Evolutionary conservation across 805 yeast genomes (phyloP).

Genomic region (Ogataea ramenticola): DNA sequence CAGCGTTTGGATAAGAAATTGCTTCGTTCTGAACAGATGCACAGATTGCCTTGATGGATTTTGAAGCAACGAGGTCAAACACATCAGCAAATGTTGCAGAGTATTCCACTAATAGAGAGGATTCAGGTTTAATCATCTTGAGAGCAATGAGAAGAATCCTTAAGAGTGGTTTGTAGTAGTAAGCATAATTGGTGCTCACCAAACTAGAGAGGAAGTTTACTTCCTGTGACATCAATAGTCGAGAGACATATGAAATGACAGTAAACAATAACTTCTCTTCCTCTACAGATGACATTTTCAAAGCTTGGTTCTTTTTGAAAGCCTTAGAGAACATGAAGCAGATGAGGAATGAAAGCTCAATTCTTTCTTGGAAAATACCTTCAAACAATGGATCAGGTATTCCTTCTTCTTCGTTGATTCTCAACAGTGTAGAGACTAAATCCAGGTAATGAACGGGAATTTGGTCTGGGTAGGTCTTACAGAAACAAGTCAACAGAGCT

Average conservation of each 20-base stretch:
- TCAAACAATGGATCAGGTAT: slow-evolving; percentile 38
- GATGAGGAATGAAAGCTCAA: slow-evolving; percentile 58
- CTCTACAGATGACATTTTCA: slow-evolving; percentile 18
- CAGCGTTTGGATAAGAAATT: slow-evolving; percentile 30
- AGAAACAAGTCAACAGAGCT: slow-evolving; percentile 62
- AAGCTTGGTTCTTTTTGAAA: slow-evolving; percentile 3
- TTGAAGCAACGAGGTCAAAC: slow-evolving; percentile 57
- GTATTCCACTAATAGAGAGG: slow-evolving; percentile 34
- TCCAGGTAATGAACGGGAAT: slow-evolving; percentile 20
- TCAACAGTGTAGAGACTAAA: slow-evolving; percentile 43
- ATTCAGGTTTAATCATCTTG: slow-evolving; percentile 33
- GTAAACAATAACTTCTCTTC: slow-evolving; percentile 31
- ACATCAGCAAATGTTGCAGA: slow-evolving; percentile 48
- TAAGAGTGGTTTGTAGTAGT: slow-evolving; percentile 51
- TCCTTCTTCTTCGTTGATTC: slow-evolving; percentile 44
- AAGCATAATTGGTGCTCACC: slow-evolving; percentile 26
- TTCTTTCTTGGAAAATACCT: slow-evolving; percentile 51
- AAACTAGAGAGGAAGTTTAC: slow-evolving; percentile 40
- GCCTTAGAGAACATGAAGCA: slow-evolving; percentile 30
- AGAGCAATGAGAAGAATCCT: slow-evolving; percentile 48
- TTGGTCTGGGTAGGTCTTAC: slow-evolving; percentile 32
- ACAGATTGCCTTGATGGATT: slow-evolving; percentile 55
- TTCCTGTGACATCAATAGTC: slow-evolving; percentile 41
- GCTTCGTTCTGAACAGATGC: slow-evolving; percentile 54
- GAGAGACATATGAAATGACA: slow-evolving; percentile 35